Conservation (phyloP, 352 stramenopile species). For the Pythium sukuiense region DNA sequence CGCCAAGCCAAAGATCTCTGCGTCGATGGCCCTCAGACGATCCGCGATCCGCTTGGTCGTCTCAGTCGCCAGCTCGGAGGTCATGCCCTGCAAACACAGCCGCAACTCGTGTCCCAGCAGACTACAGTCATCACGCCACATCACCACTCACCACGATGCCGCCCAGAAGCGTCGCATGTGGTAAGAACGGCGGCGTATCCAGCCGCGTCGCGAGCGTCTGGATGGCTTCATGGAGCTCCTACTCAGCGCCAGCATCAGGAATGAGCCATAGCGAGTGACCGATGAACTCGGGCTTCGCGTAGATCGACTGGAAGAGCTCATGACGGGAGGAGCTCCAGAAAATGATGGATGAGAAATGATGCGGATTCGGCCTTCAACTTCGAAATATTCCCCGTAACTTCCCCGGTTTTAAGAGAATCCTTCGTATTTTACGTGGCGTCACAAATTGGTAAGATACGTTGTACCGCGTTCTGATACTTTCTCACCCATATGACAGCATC, state of each 20-base stretch:
- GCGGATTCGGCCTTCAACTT: slow-evolving; percentile 2
- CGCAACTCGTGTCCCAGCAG: no score
- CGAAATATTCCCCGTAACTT: neutral
- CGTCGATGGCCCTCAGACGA: slow-evolving; percentile 31
- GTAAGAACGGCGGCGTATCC: slow-evolving; percentile 42
- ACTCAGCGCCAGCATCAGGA: slow-evolving; percentile 23
- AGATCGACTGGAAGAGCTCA: slow-evolving; percentile 23
- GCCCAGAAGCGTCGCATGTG: slow-evolving; percentile 64
- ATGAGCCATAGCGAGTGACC: slow-evolving; percentile 68
- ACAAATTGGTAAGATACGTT: neutral
- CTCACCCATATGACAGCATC: neutral
- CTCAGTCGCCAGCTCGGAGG: slow-evolving; percentile 24
- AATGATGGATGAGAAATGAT: neutral
- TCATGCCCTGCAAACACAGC: slow-evolving; percentile 26
- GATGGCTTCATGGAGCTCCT: slow-evolving; percentile 36
- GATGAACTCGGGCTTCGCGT: slow-evolving; percentile 40
- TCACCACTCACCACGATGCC: slow-evolving; percentile 35
- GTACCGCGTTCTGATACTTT: slow-evolving; percentile 3
- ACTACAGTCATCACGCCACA: neutral
- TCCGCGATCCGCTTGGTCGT: slow-evolving; percentile 43
- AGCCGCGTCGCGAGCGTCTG: slow-evolving; percentile 39
- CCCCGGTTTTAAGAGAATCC: neutral
- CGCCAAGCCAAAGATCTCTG: slow-evolving; percentile 40
- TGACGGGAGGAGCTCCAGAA: neutral
- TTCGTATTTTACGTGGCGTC: neutral